These are phyloP conservation scores for Ehretia macrophylla DNA, from an alignment of 257 asterid species.

Conservation along the genomic window DNA sequence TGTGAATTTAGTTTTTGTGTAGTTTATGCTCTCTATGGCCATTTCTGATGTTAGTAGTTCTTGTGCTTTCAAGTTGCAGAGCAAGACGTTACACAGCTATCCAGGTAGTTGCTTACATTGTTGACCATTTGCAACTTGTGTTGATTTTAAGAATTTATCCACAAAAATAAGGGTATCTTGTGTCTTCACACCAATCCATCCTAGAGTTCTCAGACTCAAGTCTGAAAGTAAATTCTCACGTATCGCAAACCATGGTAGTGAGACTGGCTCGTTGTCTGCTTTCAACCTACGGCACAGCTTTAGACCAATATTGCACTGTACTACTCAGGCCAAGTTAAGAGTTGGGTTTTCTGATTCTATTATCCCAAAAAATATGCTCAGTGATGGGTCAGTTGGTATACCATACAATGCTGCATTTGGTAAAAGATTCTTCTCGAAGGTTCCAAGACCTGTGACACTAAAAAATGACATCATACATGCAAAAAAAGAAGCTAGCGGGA, in stretches of 20 bases:
- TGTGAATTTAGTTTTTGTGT: too few species aligned
- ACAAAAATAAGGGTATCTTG: constrained; percentile 33
- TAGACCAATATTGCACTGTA: constrained; percentile 31
- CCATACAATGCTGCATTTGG: constrained; percentile 21
- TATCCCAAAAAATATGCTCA: constrained; percentile 25
- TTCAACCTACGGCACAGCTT: background rate
- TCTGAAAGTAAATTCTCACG: constrained; percentile 28
- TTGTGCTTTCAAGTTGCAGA: constrained; percentile 45
- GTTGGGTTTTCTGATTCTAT: constrained; percentile 29
- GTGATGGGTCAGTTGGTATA: constrained; percentile 27
- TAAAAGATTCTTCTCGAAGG: constrained; percentile 45
- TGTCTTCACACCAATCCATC: constrained; percentile 21
- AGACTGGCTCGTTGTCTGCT: constrained; percentile 1
- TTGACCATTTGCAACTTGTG: constrained; percentile 34
- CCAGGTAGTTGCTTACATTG: constrained; percentile 34
- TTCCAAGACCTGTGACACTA: constrained; percentile 32
- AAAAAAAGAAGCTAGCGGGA: constrained; percentile 26
- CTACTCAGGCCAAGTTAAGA: constrained; percentile 30
- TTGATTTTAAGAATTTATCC: constrained; percentile 24
- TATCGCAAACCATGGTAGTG: constrained; percentile 20
- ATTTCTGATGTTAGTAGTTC: background rate
- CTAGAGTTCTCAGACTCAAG: constrained; percentile 27
- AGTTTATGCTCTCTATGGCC: constrained; percentile 1
- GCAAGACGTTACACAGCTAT: constrained; percentile 32
- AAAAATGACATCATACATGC: constrained; percentile 18